These are phyloP conservation scores for Vaccinium corymbosum DNA, from an alignment of 148 eudicot genomes.

Conservation along the genomic window DNA sequence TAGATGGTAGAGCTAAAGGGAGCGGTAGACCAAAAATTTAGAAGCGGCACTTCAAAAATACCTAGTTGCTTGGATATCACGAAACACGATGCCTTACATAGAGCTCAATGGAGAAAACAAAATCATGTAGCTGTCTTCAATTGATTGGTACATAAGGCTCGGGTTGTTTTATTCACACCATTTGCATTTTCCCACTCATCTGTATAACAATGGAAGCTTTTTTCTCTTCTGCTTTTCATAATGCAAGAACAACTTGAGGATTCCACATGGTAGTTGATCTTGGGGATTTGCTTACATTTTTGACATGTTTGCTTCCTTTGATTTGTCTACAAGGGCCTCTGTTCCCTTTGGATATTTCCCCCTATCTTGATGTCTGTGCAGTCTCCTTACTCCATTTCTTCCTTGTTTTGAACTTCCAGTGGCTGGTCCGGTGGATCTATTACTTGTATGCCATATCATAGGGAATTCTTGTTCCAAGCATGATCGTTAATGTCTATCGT, in stretches of 20 bases:
- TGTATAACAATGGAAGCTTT: background rate
- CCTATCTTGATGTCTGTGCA: background rate
- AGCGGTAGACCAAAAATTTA: background rate
- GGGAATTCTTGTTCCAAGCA: constrained; percentile 39
- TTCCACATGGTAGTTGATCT: background rate
- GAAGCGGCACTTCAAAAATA: background rate
- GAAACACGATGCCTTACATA: background rate
- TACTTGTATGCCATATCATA: constrained; percentile 37
- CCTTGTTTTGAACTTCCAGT: background rate
- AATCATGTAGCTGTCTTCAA: background rate
- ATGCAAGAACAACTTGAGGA: background rate
- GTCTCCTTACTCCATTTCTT: background rate
- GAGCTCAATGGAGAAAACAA: background rate
- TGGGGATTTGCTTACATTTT: background rate
- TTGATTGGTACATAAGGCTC: background rate
- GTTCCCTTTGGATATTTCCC: background rate
- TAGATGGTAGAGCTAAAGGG: no score
- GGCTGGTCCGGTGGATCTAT: constrained; percentile 34
- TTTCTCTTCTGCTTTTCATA: background rate
- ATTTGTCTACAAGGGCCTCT: background rate
- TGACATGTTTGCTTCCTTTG: background rate
- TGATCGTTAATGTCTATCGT: constrained; percentile 32
- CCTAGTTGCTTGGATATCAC: background rate
- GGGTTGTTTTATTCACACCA: background rate
- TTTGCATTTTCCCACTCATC: background rate